Evolutionary conservation across 495 filamentous ascomycete species (phyloP).

Genomic region (Penicillium chermesinum): DNA sequence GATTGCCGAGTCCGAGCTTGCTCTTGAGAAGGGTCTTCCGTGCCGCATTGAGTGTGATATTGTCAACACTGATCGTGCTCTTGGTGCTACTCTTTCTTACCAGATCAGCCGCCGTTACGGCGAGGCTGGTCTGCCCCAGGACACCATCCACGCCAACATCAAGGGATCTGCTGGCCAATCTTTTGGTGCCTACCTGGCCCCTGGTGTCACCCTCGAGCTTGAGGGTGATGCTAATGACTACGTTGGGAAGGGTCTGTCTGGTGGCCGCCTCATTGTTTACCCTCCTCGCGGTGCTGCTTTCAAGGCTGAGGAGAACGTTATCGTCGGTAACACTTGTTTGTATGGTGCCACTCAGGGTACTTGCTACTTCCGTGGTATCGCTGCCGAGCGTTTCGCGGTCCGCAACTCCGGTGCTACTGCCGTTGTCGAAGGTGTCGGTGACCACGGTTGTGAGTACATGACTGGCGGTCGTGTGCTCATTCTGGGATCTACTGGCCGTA

Average conservation of each 20-base stretch:
- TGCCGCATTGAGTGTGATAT: constrained; percentile 96
- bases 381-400: constrained; percentile 96
- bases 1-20: constrained; percentile 94
- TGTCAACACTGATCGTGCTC: constrained; percentile 93
- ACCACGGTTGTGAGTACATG: constrained; percentile 99
- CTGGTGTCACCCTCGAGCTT: constrained; percentile 92
- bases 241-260: constrained; percentile 95
- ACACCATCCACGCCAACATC: constrained; percentile 96
- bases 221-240: constrained; percentile 99
- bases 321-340: constrained; percentile 95
- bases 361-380: constrained; percentile 96
- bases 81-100: constrained; percentile 95
- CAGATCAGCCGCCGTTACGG: constrained; percentile 92
- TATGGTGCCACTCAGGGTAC: constrained; percentile 93
- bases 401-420: constrained; percentile 97
- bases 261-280: constrained; percentile 93
- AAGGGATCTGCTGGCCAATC: constrained; percentile 98
- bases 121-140: constrained; percentile 83
- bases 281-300: constrained; percentile 89
- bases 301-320: constrained; percentile 96
- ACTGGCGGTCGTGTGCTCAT: constrained; percentile 91
- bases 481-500: constrained; percentile 90
- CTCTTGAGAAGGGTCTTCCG: constrained; percentile 91
- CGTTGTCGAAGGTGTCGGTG: constrained; percentile 94
- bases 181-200: constrained; percentile 92